phyloP scores from a whole-genome alignment of 169 alveolate genomes.

The Eimeria falciformis region DNA sequence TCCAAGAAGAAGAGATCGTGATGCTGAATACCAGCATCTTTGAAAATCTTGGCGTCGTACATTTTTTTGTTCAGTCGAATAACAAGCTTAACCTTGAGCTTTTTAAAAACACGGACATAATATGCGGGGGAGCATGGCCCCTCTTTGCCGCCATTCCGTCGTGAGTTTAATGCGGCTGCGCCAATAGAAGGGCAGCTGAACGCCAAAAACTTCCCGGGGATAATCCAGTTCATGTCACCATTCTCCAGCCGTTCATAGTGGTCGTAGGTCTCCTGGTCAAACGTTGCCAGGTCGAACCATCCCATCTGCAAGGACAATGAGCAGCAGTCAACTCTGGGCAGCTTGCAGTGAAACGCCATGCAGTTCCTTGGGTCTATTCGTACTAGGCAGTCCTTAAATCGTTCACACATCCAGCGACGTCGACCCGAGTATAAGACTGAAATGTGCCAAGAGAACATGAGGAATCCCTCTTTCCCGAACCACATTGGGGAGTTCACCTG shows the following conservation, averaged over 20 bases:
- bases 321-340: slow-evolving; percentile 3
- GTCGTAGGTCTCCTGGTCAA: slow-evolving; percentile 92
- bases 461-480: neutral
- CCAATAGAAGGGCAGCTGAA: slow-evolving; percentile 92
- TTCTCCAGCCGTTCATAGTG: slow-evolving; percentile 93
- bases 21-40: slow-evolving; percentile 87
- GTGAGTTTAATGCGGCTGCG: neutral
- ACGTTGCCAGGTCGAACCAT: slow-evolving; percentile 93
- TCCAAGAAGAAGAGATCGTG: slow-evolving; percentile 91
- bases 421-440: neutral
- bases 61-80: slow-evolving; percentile 93
- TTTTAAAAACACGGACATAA: slow-evolving; percentile 92
- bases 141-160: slow-evolving; percentile 82
- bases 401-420: neutral
- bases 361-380: neutral
- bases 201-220: slow-evolving; percentile 95
- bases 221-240: slow-evolving; percentile 94
- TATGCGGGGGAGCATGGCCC: slow-evolving; percentile 92
- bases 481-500: slow-evolving; percentile 72
- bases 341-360: neutral
- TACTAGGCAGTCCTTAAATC: neutral
- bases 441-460: neutral
- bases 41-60: slow-evolving; percentile 89
- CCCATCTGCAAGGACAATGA: slow-evolving; percentile 79
- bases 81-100: slow-evolving; percentile 89